These are phyloP conservation scores for Truncatella angustata DNA, from an alignment of 2,329 filamentous ascomycete genomes.

Conservation along the genomic window DNA sequence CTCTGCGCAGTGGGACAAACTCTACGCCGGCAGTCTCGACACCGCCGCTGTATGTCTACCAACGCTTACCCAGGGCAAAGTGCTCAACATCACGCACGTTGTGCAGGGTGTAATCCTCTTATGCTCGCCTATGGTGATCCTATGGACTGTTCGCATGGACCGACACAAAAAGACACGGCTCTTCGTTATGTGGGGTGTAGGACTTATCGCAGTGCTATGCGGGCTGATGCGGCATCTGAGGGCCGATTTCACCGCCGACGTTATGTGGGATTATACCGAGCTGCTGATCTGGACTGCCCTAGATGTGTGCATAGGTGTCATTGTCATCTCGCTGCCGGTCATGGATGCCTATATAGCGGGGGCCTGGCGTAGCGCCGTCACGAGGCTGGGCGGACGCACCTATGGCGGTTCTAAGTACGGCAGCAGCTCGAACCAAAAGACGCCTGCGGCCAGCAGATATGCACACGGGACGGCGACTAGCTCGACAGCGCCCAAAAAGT, in stretches of 20 bases:
- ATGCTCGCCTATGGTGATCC: conserved; percentile 30
- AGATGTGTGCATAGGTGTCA: conserved; percentile 30
- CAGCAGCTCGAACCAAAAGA: not conserved
- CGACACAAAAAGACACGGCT: conserved; percentile 27
- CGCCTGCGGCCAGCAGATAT: not conserved
- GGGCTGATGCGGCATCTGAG: conserved; percentile 27
- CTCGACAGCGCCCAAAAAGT: not conserved
- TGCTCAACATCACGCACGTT: conserved; percentile 29
- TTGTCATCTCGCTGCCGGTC: conserved; percentile 32
- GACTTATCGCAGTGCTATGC: conserved; percentile 28
- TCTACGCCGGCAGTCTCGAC: conserved; percentile 20
- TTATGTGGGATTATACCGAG: conserved; percentile 24
- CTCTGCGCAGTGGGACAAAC: conserved; percentile 24
- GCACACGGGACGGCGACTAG: not conserved
- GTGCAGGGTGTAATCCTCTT: conserved; percentile 32
- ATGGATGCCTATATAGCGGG: conserved; percentile 26
- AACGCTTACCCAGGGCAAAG: conserved; percentile 14
- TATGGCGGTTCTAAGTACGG: not conserved
- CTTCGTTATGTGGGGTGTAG: conserved; percentile 30
- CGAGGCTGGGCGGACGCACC: conserved; percentile 8
- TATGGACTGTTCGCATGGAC: conserved; percentile 32
- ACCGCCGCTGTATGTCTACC: conserved; percentile 19
- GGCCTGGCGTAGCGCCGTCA: conserved; percentile 15
- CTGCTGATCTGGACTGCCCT: conserved; percentile 29
- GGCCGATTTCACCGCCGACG: conserved; percentile 16